Evolutionary conservation across 208 protist genomes (phyloP).

Genomic region (Naegleria fowleri): DNA sequence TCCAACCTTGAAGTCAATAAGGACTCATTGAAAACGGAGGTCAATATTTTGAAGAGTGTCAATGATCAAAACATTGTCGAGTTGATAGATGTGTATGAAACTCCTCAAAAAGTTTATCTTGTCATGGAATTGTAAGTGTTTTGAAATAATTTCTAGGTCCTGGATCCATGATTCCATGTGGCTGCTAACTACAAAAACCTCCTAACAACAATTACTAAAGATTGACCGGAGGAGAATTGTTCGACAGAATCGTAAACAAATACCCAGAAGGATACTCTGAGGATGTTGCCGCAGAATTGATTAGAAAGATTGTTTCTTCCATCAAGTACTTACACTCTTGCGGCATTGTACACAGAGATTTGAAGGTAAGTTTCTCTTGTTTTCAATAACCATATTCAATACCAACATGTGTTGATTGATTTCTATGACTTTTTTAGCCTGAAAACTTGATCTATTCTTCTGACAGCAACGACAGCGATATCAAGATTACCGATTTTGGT

Average conservation of each 20-base stretch:
- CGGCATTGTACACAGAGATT: slow-evolving; percentile 25
- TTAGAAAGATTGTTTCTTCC: neutral
- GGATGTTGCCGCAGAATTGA: slow-evolving; percentile 14
- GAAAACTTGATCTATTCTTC: slow-evolving; percentile 35
- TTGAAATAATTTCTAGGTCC: neutral
- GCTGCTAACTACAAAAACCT: too few species aligned
- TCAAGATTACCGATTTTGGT: slow-evolving; percentile 50
- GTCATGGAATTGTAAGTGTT: slow-evolving; percentile 43
- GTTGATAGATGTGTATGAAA: slow-evolving; percentile 38
- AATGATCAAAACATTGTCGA: slow-evolving; percentile 19
- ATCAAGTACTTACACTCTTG: slow-evolving; percentile 2
- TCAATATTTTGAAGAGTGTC: slow-evolving; percentile 39
- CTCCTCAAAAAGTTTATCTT: slow-evolving; percentile 35
- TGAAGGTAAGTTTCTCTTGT: slow-evolving; percentile 1
- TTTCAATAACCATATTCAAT: too few species aligned
- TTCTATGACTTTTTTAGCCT: too few species aligned
- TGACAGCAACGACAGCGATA: slow-evolving; percentile 35
- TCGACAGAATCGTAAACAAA: slow-evolving; percentile 44
- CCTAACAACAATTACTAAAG: neutral
- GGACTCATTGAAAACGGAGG: slow-evolving; percentile 38
- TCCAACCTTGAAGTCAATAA: slow-evolving; percentile 40
- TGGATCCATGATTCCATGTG: too few species aligned
- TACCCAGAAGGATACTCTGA: slow-evolving; percentile 42
- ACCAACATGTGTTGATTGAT: too few species aligned
- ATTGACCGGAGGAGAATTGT: slow-evolving; percentile 39